Base-by-base conservation (phyloP, 768 basidiomycete species). In the Mycena floridula region DNA sequence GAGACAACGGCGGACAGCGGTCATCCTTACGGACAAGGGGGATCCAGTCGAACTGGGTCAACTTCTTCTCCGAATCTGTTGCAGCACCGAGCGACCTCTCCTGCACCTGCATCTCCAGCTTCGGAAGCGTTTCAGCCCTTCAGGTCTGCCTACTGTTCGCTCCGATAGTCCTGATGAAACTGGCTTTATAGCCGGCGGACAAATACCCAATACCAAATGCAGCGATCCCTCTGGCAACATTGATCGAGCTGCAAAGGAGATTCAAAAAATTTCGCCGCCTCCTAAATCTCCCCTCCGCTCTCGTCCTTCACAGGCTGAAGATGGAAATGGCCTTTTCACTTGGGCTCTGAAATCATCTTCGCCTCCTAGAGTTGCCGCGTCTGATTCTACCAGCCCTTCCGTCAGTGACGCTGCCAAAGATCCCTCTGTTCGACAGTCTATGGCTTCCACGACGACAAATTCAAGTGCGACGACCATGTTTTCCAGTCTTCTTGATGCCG, bases 41-140 rank as follows among this genome's bases (percentile, higher is more conserved):
- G 57, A 23, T 47, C 64, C 8, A 69, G 74, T 16, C 66, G 70
- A 36, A 75, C 73, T 0, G 70, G 20, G 12, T 28, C 76, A 21
- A 72, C 78, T 15, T 85, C 83, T 3, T 79, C 83, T 1, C 82
- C 83, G 11, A 80, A 86, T 59, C 61, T 85, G 40, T 46, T 43
- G 42, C 35, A 30, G 4, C 28, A 16, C 13, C 59, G 65, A 30
- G 63, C 73, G 2, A 54, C 64, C 15, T 70, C 71, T 25, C 67
- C 73, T 11, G 56, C 67, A 11, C 52, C 64, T 4, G 55, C 68
- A 13, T 67, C 72, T 22, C 58, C 60, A 6, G 54, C 54, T 15
- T 23, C 60, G 70, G 46, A 78, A 73, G 55, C 63, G 73, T 23
- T 76, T 70, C 67, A 75, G 69, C 45, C 76, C 77, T 20, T 67